Evolutionary conservation across 805 yeast genomes (phyloP).

Genomic region (Pichia nakasei): DNA sequence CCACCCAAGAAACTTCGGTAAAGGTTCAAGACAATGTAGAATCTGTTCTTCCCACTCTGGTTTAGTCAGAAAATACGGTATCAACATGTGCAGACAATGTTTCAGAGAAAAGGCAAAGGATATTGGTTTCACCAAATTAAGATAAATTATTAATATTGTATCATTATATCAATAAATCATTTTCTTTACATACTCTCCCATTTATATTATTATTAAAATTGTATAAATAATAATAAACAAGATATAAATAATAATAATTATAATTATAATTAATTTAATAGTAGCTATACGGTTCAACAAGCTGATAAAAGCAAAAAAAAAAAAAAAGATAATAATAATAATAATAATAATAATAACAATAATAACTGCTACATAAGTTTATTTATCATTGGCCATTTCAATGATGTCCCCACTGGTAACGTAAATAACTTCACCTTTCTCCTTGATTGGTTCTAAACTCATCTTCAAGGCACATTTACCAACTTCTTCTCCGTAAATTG

Average conservation of each 20-base stretch:
- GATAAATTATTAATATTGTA: conserved; percentile 43
- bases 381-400: conserved; percentile 9
- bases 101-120: conserved; percentile 99
- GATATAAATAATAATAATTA: background rate
- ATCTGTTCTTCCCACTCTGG: conserved; percentile 98
- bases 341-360: too few species aligned
- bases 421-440: conserved; percentile 20
- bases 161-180: background rate
- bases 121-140: conserved; percentile 98
- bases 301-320: too few species aligned
- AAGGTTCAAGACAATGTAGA: conserved; percentile 99
- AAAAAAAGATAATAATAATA: too few species aligned
- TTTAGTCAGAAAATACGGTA: conserved; percentile 99
- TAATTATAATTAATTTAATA: background rate
- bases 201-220: background rate
- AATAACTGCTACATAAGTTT: too few species aligned
- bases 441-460: conserved; percentile 17
- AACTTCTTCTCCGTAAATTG: conserved; percentile 59
- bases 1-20: conserved; percentile 99
- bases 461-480: conserved; percentile 38
- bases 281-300: too few species aligned
- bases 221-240: background rate
- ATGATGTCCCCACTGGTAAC: conserved; percentile 17
- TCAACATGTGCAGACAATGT: conserved; percentile 99
- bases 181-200: background rate